Base-by-base conservation (phyloP, 208 protist genomes). In the Crithidia brevicula region DNA sequence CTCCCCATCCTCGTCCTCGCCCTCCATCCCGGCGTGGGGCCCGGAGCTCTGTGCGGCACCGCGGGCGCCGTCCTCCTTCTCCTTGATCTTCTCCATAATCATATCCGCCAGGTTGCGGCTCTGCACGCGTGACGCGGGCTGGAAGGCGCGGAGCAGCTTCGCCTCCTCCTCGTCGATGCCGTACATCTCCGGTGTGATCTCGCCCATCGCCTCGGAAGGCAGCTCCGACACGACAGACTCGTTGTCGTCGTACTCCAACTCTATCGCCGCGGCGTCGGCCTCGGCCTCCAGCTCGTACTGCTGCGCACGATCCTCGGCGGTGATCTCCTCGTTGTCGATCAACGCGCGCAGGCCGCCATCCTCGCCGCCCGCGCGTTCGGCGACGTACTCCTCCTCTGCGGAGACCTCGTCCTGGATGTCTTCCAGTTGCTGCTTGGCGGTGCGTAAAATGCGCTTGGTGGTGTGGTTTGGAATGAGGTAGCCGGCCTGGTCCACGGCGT, bases 1-100 rank as follows among this genome's bases (percentile, higher is more conserved):
- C 52, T 81, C 70, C 11, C 40, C 73, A 15, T 78, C 73, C 46
- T 72, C 70, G 22, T 57, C 72, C 25, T 27, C 43, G 52, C 31
- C 50, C n/a, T 10, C 46, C 34, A 16, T 52, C 10, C 36, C 57
- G 10, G 43, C 57, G 40, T 52, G 27, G 15, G 57, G 13, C 5
- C 57, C 42, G 20, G 57, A 51, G 50, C 70, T 71, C 52, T 47
- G 65, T 40, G 61, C 45, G 22, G 36, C 69, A 16, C 47, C 73
- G 11, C 62, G 66, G 13, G 68, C 65, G 42, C 72, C 76, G 1
- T 60, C 56, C 75, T 96, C 92, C 63, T 92, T 92, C 67, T 95
- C 89, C 62, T 74, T 81, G 62, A 97, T 97, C 63, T 96, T 94
- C 56, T 94, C 90, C 85, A 88, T 94, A 40, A 97, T 97, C 71